Conservation (phyloP, 176 grass and related monocot species). For the Chrysopogon serrulatus region DNA sequence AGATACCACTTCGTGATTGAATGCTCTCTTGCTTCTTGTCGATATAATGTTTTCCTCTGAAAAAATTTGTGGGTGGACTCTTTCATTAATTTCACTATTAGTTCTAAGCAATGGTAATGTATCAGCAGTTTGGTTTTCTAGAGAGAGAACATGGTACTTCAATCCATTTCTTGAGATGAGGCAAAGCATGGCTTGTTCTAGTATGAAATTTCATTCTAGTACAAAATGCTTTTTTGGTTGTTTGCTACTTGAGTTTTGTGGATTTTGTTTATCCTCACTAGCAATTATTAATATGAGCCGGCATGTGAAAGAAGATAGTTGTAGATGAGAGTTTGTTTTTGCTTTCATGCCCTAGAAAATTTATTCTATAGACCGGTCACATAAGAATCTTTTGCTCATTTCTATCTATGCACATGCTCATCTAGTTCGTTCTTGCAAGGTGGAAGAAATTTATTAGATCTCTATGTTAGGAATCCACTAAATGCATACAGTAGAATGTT, state of each 20-base stretch:
- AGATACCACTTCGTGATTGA: not conserved
- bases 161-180: not conserved
- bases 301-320: not conserved
- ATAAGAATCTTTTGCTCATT: not conserved
- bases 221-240: too few relatives aligned
- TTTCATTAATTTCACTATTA: too few relatives aligned
- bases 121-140: not conserved
- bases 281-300: not conserved
- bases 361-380: not conserved
- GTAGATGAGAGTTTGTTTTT: not conserved
- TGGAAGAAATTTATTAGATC: not conserved
- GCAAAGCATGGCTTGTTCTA: not conserved
- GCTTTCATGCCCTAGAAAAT: not conserved
- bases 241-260: too few relatives aligned
- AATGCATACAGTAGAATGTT: not conserved
- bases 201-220: not conserved
- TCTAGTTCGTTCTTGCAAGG: not conserved
- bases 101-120: not conserved
- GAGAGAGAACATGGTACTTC: not conserved
- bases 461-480: not conserved
- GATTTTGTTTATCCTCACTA: not conserved
- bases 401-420: not conserved
- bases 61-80: not conserved
- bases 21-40: not conserved
- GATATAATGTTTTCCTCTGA: not conserved